phyloP scores from a whole-genome alignment of 148 eudicot genomes.

The Nyssa sinensis region DNA sequence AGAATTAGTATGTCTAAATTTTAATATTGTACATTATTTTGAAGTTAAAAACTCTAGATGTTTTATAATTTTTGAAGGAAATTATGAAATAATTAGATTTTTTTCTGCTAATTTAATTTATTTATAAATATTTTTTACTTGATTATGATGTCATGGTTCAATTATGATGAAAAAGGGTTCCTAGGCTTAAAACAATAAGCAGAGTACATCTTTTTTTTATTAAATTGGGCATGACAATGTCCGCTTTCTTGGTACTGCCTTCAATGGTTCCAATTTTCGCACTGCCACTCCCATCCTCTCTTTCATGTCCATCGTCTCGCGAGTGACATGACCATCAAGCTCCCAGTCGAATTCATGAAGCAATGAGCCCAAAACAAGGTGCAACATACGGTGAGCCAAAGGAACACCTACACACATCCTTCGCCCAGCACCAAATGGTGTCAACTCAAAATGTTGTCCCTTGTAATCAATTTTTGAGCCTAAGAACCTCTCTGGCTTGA shows the following conservation, averaged over 20 bases:
- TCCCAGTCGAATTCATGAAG: constrained; percentile 29
- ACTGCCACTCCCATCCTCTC: constrained; percentile 31
- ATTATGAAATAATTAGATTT: too few species aligned
- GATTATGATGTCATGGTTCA: too few species aligned
- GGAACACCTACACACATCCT: constrained; percentile 25
- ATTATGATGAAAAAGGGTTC: too few species aligned
- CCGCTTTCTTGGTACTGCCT: constrained; percentile 18
- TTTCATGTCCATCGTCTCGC: constrained; percentile 21
- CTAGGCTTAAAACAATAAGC: too few species aligned
- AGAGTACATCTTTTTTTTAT: too few species aligned
- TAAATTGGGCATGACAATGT: too few species aligned
- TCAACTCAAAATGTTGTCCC: constrained; percentile 21
- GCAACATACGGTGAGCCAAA: constrained; percentile 21
- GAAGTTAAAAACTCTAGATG: too few species aligned
- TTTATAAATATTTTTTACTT: too few species aligned
- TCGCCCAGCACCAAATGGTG: constrained; percentile 27
- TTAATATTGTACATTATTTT: too few species aligned
- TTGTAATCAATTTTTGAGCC: constrained; percentile 20
- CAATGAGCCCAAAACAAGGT: constrained; percentile 20
- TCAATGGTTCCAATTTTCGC: constrained; percentile 21
- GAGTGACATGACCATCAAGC: constrained; percentile 5
- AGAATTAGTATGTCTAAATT: too few species aligned
- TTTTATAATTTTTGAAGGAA: too few species aligned
- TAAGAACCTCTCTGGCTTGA: constrained; percentile 21
- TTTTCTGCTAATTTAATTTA: too few species aligned